phyloP scores from a whole-genome alignment of 768 basidiomycete species.

The Macrolepiota dolichaula region DNA sequence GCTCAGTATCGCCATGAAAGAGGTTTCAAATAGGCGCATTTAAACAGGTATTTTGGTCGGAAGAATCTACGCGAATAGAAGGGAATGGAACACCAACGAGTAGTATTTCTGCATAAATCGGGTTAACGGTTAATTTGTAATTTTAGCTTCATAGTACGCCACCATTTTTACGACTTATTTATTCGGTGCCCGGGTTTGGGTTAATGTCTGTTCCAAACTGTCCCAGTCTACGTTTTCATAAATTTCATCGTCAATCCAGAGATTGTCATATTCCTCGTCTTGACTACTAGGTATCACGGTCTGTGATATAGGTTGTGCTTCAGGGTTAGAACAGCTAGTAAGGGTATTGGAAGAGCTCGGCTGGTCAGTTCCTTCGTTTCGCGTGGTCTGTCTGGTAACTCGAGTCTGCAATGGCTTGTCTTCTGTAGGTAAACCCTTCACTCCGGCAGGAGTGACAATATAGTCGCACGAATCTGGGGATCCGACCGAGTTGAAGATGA shows the following conservation, averaged over 20 bases:
- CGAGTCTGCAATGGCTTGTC: background rate
- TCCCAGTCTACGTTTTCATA: constrained; percentile 35
- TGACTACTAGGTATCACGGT: constrained; percentile 15
- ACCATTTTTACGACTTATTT: background rate
- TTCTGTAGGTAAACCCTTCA: constrained; percentile 27
- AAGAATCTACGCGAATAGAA: background rate
- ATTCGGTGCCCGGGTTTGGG: constrained; percentile 13
- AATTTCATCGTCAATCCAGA: constrained; percentile 44
- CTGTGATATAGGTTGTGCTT: constrained; percentile 3
- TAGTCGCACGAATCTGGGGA: constrained; percentile 68
- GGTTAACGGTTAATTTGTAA: background rate
- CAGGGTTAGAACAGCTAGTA: background rate
- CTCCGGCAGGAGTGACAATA: constrained; percentile 61
- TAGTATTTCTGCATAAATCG: background rate
- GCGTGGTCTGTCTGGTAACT: background rate
- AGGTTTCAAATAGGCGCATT: background rate
- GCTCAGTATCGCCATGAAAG: background rate
- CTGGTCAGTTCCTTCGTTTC: background rate
- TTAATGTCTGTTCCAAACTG: constrained; percentile 22
- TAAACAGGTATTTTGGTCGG: background rate
- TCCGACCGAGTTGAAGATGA: constrained; percentile 72
- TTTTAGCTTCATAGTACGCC: background rate
- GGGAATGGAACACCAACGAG: background rate
- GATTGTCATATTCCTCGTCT: constrained; percentile 32
- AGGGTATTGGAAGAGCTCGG: background rate